Percentiles rank a stretch among this genome's conserved stretches.
Evolutionary conservation across 768 basidiomycete genomes (phyloP).

Genomic region (Pisolithus sp.): DNA sequence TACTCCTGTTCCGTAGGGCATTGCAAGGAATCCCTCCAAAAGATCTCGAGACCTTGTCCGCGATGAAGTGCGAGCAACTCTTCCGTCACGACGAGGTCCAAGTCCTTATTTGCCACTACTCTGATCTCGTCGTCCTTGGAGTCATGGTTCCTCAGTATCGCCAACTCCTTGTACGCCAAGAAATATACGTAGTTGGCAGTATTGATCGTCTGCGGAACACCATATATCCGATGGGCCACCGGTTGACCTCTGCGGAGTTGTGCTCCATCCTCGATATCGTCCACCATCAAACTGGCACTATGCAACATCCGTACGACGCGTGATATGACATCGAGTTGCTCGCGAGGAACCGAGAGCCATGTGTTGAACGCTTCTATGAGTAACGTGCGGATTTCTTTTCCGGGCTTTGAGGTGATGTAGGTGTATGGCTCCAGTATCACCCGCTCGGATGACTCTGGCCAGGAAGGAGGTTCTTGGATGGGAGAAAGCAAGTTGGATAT

Average conservation of each 20-base stretch:
- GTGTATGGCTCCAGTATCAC: conserved; percentile 78
- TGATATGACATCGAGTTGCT: conserved; percentile 66
- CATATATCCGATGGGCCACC: conserved; percentile 92
- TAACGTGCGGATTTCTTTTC: conserved; percentile 85
- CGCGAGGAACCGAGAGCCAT: conserved; percentile 80
- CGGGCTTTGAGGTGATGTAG: conserved; percentile 77
- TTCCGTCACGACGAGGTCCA: conserved; percentile 39
- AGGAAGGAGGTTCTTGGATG: conserved; percentile 14
- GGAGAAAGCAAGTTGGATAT: conserved; percentile 16
- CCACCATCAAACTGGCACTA: conserved; percentile 89
- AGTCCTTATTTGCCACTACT: conserved; percentile 66
- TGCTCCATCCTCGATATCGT: conserved; percentile 91
- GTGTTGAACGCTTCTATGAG: conserved; percentile 90
- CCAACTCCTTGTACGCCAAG: conserved; percentile 79
- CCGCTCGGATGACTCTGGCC: conserved; percentile 32
- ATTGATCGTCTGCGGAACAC: conserved; percentile 95
- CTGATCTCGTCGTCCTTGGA: background rate
- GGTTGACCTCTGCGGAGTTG: conserved; percentile 82
- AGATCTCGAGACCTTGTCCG: conserved; percentile 89
- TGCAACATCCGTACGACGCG: conserved; percentile 91
- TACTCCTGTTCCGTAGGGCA: conserved; percentile 97
- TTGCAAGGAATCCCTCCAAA: conserved; percentile 87
- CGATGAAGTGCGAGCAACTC: conserved; percentile 86
- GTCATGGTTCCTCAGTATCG: conserved; percentile 11
- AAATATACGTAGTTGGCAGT: conserved; percentile 97